Evolutionary conservation across 805 yeast species (phyloP).

Genomic region (Limtongozyma cylindracea): DNA sequence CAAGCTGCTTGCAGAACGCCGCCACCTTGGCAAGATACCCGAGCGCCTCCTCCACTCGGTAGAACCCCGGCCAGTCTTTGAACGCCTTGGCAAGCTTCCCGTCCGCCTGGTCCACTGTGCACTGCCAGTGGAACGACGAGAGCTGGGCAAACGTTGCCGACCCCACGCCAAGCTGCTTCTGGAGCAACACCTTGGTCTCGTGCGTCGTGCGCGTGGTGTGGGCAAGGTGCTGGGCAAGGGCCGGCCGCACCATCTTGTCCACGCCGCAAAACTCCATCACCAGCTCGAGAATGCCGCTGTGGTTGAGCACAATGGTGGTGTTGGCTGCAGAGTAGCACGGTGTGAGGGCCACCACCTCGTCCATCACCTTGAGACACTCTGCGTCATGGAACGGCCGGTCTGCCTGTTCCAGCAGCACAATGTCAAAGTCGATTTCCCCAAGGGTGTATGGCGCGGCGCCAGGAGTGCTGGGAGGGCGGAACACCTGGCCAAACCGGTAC

Average conservation of each 20-base stretch:
- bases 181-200: constrained; percentile 18
- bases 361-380: constrained; percentile 63
- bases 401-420: constrained; percentile 20
- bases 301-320: constrained; percentile 44
- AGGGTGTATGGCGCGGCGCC: no score
- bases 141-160: no score
- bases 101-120: constrained; percentile 55
- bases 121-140: constrained; percentile 54
- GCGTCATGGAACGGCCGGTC: constrained; percentile 33
- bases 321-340: constrained; percentile 38
- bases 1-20: constrained; percentile 25
- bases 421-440: constrained; percentile 70
- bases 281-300: constrained; percentile 52
- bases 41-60: constrained; percentile 36
- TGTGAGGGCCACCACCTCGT: constrained; percentile 38
- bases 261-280: constrained; percentile 36
- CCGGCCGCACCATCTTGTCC: constrained; percentile 35
- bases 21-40: constrained; percentile 35
- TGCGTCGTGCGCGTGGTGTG: constrained; percentile 43
- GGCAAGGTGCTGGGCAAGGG: constrained; percentile 54
- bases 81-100: constrained; percentile 38
- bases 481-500: constrained; percentile 61
- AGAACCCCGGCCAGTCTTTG: constrained; percentile 44
- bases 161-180: no score
- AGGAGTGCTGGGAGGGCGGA: constrained; percentile 67